Percentiles rank a stretch among this genome's conserved stretches.
Conservation (phyloP, 129 eudicot species). For the Lactuca sativa region DNA sequence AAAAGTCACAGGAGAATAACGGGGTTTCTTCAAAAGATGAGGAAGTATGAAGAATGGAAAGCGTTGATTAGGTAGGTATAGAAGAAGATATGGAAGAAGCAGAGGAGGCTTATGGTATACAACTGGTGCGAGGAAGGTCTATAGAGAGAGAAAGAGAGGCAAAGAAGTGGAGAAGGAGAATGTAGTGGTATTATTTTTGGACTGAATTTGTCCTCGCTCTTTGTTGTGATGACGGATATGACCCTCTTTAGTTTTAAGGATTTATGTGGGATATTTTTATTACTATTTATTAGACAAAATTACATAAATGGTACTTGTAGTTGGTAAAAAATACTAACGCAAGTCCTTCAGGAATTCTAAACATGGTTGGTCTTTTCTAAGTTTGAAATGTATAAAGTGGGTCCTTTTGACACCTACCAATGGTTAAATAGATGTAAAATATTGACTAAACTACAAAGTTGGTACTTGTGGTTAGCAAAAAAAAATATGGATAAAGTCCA, state of each 20-base stretch:
- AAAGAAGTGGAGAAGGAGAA: constrained; percentile 16
- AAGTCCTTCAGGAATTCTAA: too few relatives aligned
- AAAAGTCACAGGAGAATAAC: constrained; percentile 4
- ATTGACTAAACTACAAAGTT: too few relatives aligned
- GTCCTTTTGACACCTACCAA: too few relatives aligned
- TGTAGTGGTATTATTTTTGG: background rate
- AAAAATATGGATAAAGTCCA: too few relatives aligned
- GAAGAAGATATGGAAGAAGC: constrained; percentile 5
- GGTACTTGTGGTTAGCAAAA: too few relatives aligned
- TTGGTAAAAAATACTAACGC: too few relatives aligned
- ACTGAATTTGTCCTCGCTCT: constrained; percentile 25
- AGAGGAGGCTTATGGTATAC: background rate
- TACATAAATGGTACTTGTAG: too few relatives aligned
- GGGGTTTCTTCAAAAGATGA: constrained; percentile 20
- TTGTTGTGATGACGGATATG: constrained; percentile 21
- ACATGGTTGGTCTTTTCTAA: too few relatives aligned
- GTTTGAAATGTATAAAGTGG: too few relatives aligned
- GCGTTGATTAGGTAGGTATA: constrained; percentile 13
- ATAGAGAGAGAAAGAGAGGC: background rate
- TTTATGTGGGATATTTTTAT: constrained; percentile 1
- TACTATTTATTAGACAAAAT: too few relatives aligned
- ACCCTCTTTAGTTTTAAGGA: constrained; percentile 13
- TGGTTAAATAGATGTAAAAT: too few relatives aligned
- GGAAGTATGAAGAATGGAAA: background rate
- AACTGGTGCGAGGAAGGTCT: background rate